These are phyloP conservation scores for Penicillium sp. DNA, from an alignment of 2,329 filamentous ascomycete genomes.

Conservation along the genomic window DNA sequence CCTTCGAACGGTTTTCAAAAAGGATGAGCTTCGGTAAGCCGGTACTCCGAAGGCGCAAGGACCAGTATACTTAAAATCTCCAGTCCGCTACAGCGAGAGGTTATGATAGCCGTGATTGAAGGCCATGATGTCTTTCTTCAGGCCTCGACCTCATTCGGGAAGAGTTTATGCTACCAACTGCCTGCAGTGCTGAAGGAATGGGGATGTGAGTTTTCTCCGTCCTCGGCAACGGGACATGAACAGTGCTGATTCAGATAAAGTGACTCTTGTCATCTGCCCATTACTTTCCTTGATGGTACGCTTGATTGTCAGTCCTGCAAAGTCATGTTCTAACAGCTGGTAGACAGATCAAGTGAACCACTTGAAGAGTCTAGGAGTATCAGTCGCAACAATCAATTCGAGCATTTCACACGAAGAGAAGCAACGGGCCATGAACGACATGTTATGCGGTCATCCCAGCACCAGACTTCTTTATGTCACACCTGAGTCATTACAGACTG, in stretches of 20 bases:
- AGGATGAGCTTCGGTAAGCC: constrained; percentile 68
- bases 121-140: constrained; percentile 92
- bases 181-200: constrained; percentile 78
- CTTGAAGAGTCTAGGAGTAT: constrained; percentile 71
- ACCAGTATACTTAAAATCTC: not conserved
- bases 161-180: constrained; percentile 89
- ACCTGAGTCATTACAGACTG: constrained; percentile 79
- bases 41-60: not conserved
- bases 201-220: constrained; percentile 64
- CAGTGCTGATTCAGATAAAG: constrained; percentile 44
- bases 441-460: constrained; percentile 82
- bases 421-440: constrained; percentile 72
- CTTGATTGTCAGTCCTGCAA: not conserved
- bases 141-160: constrained; percentile 75
- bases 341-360: constrained; percentile 91
- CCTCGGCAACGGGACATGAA: not conserved
- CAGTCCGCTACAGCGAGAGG: constrained; percentile 82
- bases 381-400: constrained; percentile 84
- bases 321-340: not conserved
- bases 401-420: constrained; percentile 69
- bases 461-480: constrained; percentile 90
- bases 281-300: constrained; percentile 83
- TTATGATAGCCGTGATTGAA: constrained; percentile 77
- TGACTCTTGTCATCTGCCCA: constrained; percentile 88
- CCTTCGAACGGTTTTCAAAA: constrained; percentile 71